Percentiles rank a stretch among this genome's conserved stretches.
Evolutionary conservation across 257 asterid species (phyloP).

Genomic region (Nemophila menziesii): DNA sequence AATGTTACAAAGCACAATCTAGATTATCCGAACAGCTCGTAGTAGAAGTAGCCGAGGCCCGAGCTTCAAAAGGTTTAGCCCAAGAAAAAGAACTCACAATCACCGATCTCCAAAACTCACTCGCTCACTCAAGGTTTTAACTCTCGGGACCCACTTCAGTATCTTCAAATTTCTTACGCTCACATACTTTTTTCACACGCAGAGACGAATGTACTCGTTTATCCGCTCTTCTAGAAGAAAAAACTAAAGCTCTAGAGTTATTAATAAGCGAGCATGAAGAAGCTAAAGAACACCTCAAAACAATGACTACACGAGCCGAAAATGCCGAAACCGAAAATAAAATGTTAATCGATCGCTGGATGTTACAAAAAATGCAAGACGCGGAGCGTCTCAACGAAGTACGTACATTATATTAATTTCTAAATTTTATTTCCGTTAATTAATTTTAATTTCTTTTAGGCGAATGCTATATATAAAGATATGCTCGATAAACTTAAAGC

Average conservation of each 20-base stretch:
- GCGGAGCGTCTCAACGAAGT: conserved; percentile 96
- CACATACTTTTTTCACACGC: conserved; percentile 14
- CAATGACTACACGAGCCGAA: conserved; percentile 45
- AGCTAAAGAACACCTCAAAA: conserved; percentile 56
- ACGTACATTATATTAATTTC: conserved; percentile 3
- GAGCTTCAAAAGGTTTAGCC: conserved; percentile 56
- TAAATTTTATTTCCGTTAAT: neutral
- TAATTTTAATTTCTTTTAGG: conserved; percentile 26
- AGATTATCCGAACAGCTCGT: conserved; percentile 93
- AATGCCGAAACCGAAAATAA: conserved; percentile 73
- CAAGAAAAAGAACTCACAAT: conserved; percentile 69
- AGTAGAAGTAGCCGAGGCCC: conserved; percentile 91
- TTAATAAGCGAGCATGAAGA: conserved; percentile 72
- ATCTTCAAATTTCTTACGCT: neutral
- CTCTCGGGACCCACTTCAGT: conserved; percentile 1
- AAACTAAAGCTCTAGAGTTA: conserved; percentile 73
- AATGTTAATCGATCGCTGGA: conserved; percentile 78
- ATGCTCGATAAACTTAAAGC: conserved; percentile 49
- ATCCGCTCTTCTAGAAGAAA: conserved; percentile 53
- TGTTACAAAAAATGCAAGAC: conserved; percentile 86
- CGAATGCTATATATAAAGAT: conserved; percentile 66
- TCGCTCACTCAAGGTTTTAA: conserved; percentile 57
- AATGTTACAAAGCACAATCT: conserved; percentile 92
- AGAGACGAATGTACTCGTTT: conserved; percentile 78
- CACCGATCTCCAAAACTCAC: conserved; percentile 55